Evolutionary conservation across 768 basidiomycete genomes (phyloP).

Genomic region (Naganishia vaughanmartiniae): DNA sequence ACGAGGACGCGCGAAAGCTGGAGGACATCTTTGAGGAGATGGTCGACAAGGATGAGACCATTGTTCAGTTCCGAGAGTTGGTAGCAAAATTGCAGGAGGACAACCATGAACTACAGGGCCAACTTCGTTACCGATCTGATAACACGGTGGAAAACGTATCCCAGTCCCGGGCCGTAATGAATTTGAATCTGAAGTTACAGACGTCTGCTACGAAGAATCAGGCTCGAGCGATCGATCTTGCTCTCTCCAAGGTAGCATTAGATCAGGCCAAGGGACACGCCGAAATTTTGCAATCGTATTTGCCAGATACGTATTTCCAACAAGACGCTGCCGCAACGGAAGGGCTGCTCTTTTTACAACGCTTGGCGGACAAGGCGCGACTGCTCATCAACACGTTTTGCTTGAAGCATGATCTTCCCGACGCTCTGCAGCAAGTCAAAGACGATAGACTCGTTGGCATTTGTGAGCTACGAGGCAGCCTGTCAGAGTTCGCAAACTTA

Average conservation of each 20-base stretch:
- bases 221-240: constrained; percentile 81
- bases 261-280: constrained; percentile 76
- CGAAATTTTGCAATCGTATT: constrained; percentile 81
- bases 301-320: constrained; percentile 86
- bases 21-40: constrained; percentile 72
- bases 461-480: constrained; percentile 86
- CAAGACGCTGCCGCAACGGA: constrained; percentile 82
- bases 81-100: constrained; percentile 80
- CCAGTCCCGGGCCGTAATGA: constrained; percentile 89
- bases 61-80: constrained; percentile 86
- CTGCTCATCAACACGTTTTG: constrained; percentile 79
- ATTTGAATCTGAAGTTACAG: constrained; percentile 89
- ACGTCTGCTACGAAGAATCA: constrained; percentile 87
- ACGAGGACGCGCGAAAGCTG: constrained; percentile 66
- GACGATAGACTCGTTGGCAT: constrained; percentile 85
- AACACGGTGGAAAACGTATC: constrained; percentile 79
- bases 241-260: constrained; percentile 79
- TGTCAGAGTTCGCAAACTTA: constrained; percentile 73
- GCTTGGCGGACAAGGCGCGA: constrained; percentile 80
- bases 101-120: constrained; percentile 74
- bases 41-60: constrained; percentile 81
- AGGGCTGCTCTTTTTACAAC: constrained; percentile 88
- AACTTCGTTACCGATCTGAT: constrained; percentile 78
- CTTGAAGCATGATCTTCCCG: constrained; percentile 77
- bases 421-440: constrained; percentile 74